Conservation (phyloP, 805 yeast genomes). For the Metschnikowia peoriensis region DNA sequence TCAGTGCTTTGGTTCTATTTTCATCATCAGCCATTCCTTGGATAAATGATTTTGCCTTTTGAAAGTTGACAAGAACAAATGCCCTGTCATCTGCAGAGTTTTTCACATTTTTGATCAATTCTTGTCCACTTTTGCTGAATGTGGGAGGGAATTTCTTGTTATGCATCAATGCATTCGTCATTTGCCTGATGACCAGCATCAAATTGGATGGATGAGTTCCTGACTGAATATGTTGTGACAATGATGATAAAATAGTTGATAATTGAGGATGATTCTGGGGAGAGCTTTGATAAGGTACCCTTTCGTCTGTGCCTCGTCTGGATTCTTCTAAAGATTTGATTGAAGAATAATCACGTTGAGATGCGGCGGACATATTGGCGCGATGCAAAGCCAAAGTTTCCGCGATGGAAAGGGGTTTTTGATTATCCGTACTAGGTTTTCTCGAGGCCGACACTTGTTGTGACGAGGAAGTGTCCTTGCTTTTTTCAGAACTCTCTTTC, state of each 20-base stretch:
- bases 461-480: not conserved
- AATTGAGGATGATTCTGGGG: slow-evolving; percentile 28
- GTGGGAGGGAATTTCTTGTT: slow-evolving; percentile 13
- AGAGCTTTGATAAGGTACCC: slow-evolving; percentile 1
- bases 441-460: not conserved
- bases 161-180: slow-evolving; percentile 33
- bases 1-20: slow-evolving; percentile 20
- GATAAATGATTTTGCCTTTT: slow-evolving; percentile 32
- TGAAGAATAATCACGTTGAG: slow-evolving; percentile 28
- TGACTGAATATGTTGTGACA: slow-evolving; percentile 31
- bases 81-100: slow-evolving; percentile 21
- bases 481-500: slow-evolving; percentile 4
- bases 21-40: slow-evolving; percentile 15
- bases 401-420: slow-evolving; percentile 50
- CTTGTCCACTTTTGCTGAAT: slow-evolving; percentile 13
- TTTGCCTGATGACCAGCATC: slow-evolving; percentile 37
- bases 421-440: not conserved
- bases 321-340: slow-evolving; percentile 28
- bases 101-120: slow-evolving; percentile 13
- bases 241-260: slow-evolving; percentile 30
- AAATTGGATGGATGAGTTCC: slow-evolving; percentile 23
- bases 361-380: slow-evolving; percentile 37
- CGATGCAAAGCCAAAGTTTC: slow-evolving; percentile 58
- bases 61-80: slow-evolving; percentile 29
- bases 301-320: slow-evolving; percentile 7